Conservation (phyloP, 805 yeast species). For the Cyberlindnera veronae region DNA sequence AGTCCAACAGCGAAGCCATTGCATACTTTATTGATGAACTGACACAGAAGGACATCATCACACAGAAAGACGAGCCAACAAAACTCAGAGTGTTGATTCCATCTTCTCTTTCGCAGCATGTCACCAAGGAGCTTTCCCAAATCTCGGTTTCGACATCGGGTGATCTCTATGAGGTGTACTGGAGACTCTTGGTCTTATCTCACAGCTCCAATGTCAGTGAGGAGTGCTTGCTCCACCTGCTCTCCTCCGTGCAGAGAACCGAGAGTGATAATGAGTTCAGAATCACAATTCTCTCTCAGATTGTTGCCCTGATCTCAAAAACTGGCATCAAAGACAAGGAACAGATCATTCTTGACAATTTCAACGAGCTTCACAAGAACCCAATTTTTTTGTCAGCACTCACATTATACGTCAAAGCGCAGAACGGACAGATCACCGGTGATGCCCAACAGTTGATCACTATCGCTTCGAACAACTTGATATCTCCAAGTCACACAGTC, state of each 20-base stretch:
- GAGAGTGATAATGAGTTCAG: conserved; percentile 14
- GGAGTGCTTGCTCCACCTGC: conserved; percentile 5
- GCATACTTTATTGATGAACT: conserved; percentile 41
- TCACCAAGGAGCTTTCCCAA: conserved; percentile 11
- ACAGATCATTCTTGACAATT: conserved; percentile 12
- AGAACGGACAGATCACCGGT: too few relatives aligned
- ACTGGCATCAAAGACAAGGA: neutral
- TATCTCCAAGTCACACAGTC: conserved; percentile 46
- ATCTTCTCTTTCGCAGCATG: conserved; percentile 8
- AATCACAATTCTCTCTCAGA: conserved; percentile 15
- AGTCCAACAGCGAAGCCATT: conserved; percentile 32
- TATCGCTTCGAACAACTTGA: conserved; percentile 36
- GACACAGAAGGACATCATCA: conserved; percentile 25
- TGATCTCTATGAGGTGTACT: conserved; percentile 40
- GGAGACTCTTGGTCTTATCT: conserved; percentile 47
- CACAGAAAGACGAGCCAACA: conserved; percentile 13
- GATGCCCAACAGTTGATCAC: conserved; percentile 25
- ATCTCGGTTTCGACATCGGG: conserved; percentile 5
- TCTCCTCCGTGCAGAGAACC: conserved; percentile 1
- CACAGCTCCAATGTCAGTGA: conserved; percentile 32
- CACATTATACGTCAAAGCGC: too few relatives aligned
- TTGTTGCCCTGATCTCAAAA: conserved; percentile 15
- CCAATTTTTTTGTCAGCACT: conserved; percentile 13
- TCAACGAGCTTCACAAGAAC: conserved; percentile 21
- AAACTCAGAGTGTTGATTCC: conserved; percentile 20